These are phyloP conservation scores for Aspergillus vadensis DNA, from an alignment of 2,329 filamentous ascomycete species.

Conservation along the genomic window DNA sequence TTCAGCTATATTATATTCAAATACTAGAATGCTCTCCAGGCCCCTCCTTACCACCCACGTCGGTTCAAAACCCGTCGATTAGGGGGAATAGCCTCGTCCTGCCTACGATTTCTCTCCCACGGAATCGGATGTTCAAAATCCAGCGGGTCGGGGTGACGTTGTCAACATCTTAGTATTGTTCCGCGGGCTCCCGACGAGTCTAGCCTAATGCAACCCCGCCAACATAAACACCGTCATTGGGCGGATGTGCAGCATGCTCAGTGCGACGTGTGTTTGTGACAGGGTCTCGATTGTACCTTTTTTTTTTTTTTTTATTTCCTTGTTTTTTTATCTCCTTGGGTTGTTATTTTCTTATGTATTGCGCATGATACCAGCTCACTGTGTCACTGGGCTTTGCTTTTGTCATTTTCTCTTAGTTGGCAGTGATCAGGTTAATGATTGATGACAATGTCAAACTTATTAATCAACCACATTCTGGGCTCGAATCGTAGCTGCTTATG, in stretches of 20 bases:
- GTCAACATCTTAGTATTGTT: slow-evolving; percentile 25
- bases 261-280: slow-evolving; percentile 14
- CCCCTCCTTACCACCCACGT: slow-evolving; percentile 8
- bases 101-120: slow-evolving; percentile 9
- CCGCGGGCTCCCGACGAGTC: slow-evolving; percentile 32
- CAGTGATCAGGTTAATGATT: slow-evolving; percentile 33
- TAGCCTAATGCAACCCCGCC: slow-evolving; percentile 29
- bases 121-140: slow-evolving; percentile 8
- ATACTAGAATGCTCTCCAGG: slow-evolving; percentile 60
- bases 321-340: slow-evolving; percentile 23
- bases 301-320: slow-evolving; percentile 18
- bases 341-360: slow-evolving; percentile 26
- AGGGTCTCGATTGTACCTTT: slow-evolving; percentile 18
- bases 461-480: neutral
- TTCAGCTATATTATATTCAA: slow-evolving; percentile 81
- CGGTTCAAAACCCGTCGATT: slow-evolving; percentile 3
- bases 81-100: slow-evolving; percentile 4
- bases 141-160: slow-evolving; percentile 17
- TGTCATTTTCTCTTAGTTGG: slow-evolving; percentile 26
- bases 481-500: neutral
- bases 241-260: neutral
- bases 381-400: slow-evolving; percentile 32
- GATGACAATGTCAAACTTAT: slow-evolving; percentile 32
- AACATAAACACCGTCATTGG: slow-evolving; percentile 1
- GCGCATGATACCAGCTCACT: slow-evolving; percentile 45